A percentile compares a stretch with the other conserved stretches of the same genome.
These are phyloP conservation scores for Exophiala calicioides DNA, from an alignment of 2,329 filamentous ascomycete genomes.

Conservation along the genomic window DNA sequence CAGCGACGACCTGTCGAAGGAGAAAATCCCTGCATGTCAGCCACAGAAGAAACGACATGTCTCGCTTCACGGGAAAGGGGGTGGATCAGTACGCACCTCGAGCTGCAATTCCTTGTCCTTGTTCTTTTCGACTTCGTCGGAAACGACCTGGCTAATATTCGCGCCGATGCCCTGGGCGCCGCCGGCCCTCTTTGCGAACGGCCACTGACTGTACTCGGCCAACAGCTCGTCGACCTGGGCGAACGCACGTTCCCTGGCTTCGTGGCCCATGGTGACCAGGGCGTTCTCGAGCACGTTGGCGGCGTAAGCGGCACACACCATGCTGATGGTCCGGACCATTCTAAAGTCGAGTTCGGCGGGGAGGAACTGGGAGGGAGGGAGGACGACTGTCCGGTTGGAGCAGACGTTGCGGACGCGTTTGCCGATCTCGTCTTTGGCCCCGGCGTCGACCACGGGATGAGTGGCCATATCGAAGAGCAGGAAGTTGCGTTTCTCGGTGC, in stretches of 20 bases:
- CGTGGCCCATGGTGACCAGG: slow-evolving; percentile 88
- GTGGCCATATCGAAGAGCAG: slow-evolving; percentile 99
- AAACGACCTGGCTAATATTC: slow-evolving; percentile 83
- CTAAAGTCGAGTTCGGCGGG: slow-evolving; percentile 94
- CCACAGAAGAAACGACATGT: too few relatives aligned
- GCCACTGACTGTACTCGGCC: slow-evolving; percentile 96
- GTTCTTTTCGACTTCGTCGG: slow-evolving; percentile 79
- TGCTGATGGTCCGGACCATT: slow-evolving; percentile 85
- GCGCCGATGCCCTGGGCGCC: slow-evolving; percentile 84
- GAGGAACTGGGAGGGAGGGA: slow-evolving; percentile 82
- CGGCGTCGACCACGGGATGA: slow-evolving; percentile 92
- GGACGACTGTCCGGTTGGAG: slow-evolving; percentile 89
- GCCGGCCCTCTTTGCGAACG: slow-evolving; percentile 78
- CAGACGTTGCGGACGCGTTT: slow-evolving; percentile 88
- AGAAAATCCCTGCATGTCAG: too few relatives aligned
- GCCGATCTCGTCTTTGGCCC: slow-evolving; percentile 96
- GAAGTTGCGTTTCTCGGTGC: slow-evolving; percentile 99
- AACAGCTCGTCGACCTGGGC: slow-evolving; percentile 95
- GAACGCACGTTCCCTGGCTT: slow-evolving; percentile 90
- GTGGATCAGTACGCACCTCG: slow-evolving; percentile 63
- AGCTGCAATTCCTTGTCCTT: slow-evolving; percentile 96
- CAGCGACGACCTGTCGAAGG: slow-evolving; percentile 76
- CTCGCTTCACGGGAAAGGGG: background rate
- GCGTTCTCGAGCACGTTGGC: slow-evolving; percentile 98
- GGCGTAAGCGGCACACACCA: slow-evolving; percentile 97